Base-by-base conservation (phyloP, 1,284 basidiomycete genomes). In the Marasmius tenuissimus region DNA sequence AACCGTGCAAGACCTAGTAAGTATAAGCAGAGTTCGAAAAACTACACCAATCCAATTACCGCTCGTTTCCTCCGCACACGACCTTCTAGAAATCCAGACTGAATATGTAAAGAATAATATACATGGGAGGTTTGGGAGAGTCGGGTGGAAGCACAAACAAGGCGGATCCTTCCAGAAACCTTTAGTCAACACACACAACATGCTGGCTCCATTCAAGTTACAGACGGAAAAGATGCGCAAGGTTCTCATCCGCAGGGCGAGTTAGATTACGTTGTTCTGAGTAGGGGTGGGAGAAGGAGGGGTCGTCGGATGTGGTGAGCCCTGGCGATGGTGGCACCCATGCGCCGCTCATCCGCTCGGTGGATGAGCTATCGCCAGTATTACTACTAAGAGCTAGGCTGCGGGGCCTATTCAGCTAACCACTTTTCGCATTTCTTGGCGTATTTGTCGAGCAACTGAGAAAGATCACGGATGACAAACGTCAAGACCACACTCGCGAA, bases 371-470 rank as follows among this genome's bases (percentile, higher is more conserved):
- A 18, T n/a, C 45, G 8, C 20, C n/a, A 18, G 45, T 16, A 42
- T 10, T 47, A 20, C 8, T 20, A 18, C 16, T 33, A 10, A n/a
- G 52, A 35, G 12, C 11, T 33, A 10, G 6, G 38, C n/a, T 10
- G n/a, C n/a, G 35, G 7, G 8, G 20, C 16, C 76, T 69, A 93
- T 71, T 93, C 92, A 45, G 86, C 90, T 48, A 94, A 81, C 90
- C 91, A 92, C 76, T 93, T 92, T 76, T 93, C 92, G 75, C 91
- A 92, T 72, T 92, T 92, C 81, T 94, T 94, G 66, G 88, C 91
- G 73, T 93, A 94, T 77, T 94, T 96, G 80, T 98, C 96, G 67
- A 98, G 81, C 61, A 98, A 80, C 68, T 87, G 87, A 55, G 90
- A 89, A 66, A 93, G 81, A 72, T 93, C 91, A 54, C 91, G 89